phyloP scores from a whole-genome alignment of 768 basidiomycete species.

The Saitozyma podzolica region DNA sequence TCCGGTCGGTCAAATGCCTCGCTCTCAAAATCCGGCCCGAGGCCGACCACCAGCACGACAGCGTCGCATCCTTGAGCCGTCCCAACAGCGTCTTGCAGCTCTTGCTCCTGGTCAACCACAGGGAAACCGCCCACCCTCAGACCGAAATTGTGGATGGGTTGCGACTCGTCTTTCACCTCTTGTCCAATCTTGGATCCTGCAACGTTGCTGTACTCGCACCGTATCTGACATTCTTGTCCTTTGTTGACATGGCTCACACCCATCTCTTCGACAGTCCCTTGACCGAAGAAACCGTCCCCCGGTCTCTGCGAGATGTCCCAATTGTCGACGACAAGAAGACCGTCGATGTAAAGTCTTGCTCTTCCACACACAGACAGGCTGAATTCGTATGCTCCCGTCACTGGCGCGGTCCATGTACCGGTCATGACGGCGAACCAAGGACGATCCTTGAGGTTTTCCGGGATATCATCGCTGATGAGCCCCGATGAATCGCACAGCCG shows the following conservation, averaged over 20 bases:
- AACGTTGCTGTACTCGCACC: no score
- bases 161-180: no score
- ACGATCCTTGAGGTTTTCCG: no score
- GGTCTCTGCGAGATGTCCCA: neutral
- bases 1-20: constrained; percentile 63
- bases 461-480: no score
- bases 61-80: constrained; percentile 60
- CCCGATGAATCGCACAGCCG: no score
- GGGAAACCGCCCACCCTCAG: constrained; percentile 70
- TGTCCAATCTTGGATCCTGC: no score
- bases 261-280: neutral
- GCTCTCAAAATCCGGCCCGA: constrained; percentile 41
- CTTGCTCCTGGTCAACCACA: constrained; percentile 62
- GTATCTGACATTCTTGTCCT: no score
- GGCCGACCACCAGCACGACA: constrained; percentile 12
- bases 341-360: neutral
- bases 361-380: neutral
- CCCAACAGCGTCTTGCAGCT: constrained; percentile 60
- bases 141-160: constrained; percentile 6
- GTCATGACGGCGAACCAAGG: no score
- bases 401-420: neutral
- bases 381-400: neutral
- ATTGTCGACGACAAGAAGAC: neutral
- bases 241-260: neutral
- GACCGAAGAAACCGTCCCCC: neutral